Evolutionary conservation across 495 filamentous ascomycete species (phyloP).

Genomic region (Penicillium steckii): DNA sequence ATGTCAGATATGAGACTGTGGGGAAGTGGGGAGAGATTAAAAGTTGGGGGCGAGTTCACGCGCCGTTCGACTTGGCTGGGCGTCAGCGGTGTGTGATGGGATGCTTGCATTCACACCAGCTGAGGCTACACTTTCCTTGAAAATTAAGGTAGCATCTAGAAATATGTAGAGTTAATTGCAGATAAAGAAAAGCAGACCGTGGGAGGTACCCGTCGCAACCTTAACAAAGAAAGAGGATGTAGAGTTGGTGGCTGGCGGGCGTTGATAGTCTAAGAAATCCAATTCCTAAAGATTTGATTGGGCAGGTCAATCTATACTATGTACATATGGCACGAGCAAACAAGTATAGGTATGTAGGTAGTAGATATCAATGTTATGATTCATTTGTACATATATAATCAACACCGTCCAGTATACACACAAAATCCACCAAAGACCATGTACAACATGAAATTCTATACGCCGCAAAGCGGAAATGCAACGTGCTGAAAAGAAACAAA

Average conservation of each 20-base stretch:
- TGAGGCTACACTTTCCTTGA: neutral
- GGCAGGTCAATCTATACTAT: no score
- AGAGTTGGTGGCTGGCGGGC: no score
- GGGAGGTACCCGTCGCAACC: no score
- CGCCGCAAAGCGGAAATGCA: constrained; percentile 19
- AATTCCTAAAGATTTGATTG: no score
- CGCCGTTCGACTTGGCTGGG: neutral
- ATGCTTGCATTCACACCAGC: no score
- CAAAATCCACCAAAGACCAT: constrained; percentile 23
- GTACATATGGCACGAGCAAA: no score
- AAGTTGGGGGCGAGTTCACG: neutral
- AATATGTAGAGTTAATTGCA: no score
- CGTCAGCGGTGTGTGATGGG: neutral
- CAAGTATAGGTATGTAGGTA: no score
- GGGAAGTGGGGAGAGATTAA: neutral
- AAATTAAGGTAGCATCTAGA: no score
- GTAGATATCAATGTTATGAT: constrained; percentile 1
- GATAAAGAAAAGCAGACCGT: no score
- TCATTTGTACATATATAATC: constrained; percentile 20
- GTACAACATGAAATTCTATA: constrained; percentile 32
- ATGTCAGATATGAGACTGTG: neutral
- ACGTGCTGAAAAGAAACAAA: constrained; percentile 10
- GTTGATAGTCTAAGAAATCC: no score
- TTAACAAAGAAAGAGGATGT: no score
- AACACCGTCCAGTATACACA: constrained; percentile 9